phyloP scores from a whole-genome alignment of 352 stramenopile species.

The Pythium monospermum region DNA sequence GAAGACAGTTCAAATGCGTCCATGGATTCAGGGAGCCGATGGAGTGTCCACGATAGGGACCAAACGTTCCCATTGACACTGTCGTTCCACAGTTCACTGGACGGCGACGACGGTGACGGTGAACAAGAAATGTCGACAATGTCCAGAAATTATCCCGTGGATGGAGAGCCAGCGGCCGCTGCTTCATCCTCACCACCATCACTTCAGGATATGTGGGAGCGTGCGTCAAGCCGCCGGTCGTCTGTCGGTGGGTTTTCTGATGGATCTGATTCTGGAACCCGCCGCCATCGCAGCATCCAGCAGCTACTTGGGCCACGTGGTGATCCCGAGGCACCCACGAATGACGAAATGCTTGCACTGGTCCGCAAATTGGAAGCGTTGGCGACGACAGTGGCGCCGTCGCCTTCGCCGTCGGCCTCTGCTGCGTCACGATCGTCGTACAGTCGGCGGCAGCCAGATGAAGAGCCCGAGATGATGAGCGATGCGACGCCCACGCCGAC shows the following conservation, averaged over 20 bases:
- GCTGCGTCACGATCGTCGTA: too few relatives aligned
- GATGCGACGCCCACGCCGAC: slow-evolving; percentile 3
- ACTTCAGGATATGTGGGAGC: slow-evolving; percentile 25
- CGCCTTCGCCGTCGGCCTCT: too few relatives aligned
- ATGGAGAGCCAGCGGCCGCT: too few relatives aligned
- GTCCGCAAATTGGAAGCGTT: slow-evolving; percentile 35
- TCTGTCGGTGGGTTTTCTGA: too few relatives aligned
- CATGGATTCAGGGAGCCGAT: slow-evolving; percentile 10
- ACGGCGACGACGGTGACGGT: too few relatives aligned
- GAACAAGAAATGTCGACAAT: too few relatives aligned
- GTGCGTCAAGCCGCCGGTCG: slow-evolving; percentile 32
- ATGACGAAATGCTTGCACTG: slow-evolving; percentile 30
- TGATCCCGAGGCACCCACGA: slow-evolving; percentile 24
- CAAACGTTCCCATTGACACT: slow-evolving; percentile 15
- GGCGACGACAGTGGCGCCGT: not conserved
- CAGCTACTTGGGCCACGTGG: too few relatives aligned
- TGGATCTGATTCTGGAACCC: too few relatives aligned
- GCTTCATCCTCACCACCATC: too few relatives aligned
- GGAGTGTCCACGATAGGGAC: not conserved
- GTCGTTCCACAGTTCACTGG: slow-evolving; percentile 15
- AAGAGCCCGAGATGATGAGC: slow-evolving; percentile 13
- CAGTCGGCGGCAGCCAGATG: too few relatives aligned
- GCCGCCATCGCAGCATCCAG: too few relatives aligned
- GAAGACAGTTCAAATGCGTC: slow-evolving; percentile 29
- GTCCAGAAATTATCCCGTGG: too few relatives aligned